Percentiles rank a stretch among this genome's conserved stretches.
Conservation (phyloP, 2,329 filamentous ascomycete species). For the Colletotrichum lini region DNA sequence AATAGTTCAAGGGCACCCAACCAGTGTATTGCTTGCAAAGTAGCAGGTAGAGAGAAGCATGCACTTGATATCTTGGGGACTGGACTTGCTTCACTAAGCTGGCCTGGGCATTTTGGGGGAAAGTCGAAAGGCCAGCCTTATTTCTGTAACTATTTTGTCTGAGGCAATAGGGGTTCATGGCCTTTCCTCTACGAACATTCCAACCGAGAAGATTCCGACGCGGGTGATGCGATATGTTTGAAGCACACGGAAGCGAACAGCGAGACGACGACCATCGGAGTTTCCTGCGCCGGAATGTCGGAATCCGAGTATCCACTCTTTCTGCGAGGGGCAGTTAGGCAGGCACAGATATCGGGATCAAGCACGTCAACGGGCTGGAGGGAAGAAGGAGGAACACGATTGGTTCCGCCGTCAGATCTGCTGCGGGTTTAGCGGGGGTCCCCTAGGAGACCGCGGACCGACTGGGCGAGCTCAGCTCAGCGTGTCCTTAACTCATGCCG, state of each 20-base stretch:
- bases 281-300: constrained; percentile 23
- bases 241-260: neutral
- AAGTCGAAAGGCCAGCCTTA: neutral
- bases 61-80: neutral
- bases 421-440: neutral
- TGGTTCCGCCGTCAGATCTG: constrained; percentile 32
- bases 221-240: neutral
- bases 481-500: too few relatives aligned
- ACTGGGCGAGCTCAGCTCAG: too few relatives aligned
- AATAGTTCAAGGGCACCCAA: neutral
- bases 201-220: neutral
- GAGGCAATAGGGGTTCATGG: constrained; percentile 1
- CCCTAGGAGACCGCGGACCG: too few relatives aligned
- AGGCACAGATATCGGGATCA: constrained; percentile 6
- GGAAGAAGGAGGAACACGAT: neutral
- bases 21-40: neutral
- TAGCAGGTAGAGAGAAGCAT: neutral
- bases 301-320: constrained; percentile 19
- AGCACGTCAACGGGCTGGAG: constrained; percentile 26
- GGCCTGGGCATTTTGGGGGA: too few relatives aligned
- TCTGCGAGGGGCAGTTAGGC: neutral
- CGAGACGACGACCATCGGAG: constrained; percentile 13
- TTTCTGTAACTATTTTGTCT: neutral
- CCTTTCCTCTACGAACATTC: neutral
- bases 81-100: constrained; percentile 1